Base-by-base conservation (phyloP, 2,329 filamentous ascomycete species). In the Pseudogymnoascus sp. region DNA sequence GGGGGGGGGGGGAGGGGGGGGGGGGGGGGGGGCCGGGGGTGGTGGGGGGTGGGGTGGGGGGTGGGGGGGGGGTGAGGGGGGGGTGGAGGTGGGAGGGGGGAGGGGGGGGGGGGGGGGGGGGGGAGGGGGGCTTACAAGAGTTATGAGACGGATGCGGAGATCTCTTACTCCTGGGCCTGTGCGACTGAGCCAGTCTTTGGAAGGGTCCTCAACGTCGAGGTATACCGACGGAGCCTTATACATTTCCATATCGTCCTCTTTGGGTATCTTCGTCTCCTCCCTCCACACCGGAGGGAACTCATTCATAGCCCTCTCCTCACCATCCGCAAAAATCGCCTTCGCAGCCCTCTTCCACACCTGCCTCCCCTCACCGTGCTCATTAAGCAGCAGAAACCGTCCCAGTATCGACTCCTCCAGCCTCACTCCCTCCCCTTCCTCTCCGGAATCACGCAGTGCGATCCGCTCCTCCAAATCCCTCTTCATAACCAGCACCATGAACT, bases 401-500 rank as follows among this genome's bases (percentile, higher is more conserved):
- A 92, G 73, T 23, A 93, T 78, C 25, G 84, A 85, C 12, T 83
- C 75, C 16, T 74, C 70, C 14, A 87, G 73, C 47, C 75, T 69
- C 23, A 73, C 64, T 66, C 71, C 70, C 44, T 75, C 63, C 18
- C 50, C 44, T 8, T 63, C 40, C 4, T 66, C 67, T 12, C 72
- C 69, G 1, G 70, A 63, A 8, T 67, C 73, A n/a, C 21, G 44
- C 12, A 59, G n/a, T 0, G 28, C 7, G 14, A 35, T 59, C 53
- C 28, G 11, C 28, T 59, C 28, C 33, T 50, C 42, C 10, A 66
- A 67, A 66, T 95, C 90, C 2, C 79, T 77, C 67, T 94, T 88
- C 11, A 97, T 77, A 5, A 89, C 84, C 69, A 92, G 88, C 4
- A 95, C 74, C 81, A 96, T 88, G 65, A 89, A 86, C 35, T 87